Conservation (phyloP, 1,284 basidiomycete genomes). For the Tetrapyrgos nigripes region DNA sequence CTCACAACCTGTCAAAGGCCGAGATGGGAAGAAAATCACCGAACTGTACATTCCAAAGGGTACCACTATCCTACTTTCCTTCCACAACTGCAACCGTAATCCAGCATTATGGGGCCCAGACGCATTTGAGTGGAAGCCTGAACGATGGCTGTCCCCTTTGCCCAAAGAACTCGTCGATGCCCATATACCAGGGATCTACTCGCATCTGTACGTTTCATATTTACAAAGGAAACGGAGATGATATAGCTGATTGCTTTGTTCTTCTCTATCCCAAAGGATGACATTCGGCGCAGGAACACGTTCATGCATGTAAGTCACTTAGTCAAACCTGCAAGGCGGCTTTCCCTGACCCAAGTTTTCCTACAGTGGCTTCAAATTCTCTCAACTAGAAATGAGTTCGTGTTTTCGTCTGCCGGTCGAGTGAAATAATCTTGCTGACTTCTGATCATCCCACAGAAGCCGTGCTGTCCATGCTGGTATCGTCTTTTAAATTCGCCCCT, state of each 20-base stretch:
- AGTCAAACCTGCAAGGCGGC: not conserved
- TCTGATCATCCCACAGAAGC: constrained; percentile 6
- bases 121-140: constrained; percentile 44
- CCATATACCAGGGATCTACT: constrained; percentile 43
- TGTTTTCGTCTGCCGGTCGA: not conserved
- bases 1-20: constrained; percentile 31
- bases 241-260: not conserved
- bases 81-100: constrained; percentile 6
- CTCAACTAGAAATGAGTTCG: constrained; percentile 21
- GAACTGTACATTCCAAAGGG: constrained; percentile 36
- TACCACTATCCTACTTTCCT: constrained; percentile 44
- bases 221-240: not conserved
- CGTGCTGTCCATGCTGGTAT: constrained; percentile 15
- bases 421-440: not conserved
- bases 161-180: constrained; percentile 35
- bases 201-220: constrained; percentile 24
- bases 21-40: constrained; percentile 27
- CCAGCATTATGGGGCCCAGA: constrained; percentile 23
- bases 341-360: not conserved
- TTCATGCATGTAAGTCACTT: constrained; percentile 42
- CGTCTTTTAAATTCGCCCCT: constrained; percentile 15
- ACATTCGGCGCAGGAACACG: constrained; percentile 49
- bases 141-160: constrained; percentile 46
- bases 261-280: constrained; percentile 37
- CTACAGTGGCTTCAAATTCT: constrained; percentile 17